Base-by-base conservation (phyloP, 768 basidiomycete genomes). In the Suillus weaverae region DNA sequence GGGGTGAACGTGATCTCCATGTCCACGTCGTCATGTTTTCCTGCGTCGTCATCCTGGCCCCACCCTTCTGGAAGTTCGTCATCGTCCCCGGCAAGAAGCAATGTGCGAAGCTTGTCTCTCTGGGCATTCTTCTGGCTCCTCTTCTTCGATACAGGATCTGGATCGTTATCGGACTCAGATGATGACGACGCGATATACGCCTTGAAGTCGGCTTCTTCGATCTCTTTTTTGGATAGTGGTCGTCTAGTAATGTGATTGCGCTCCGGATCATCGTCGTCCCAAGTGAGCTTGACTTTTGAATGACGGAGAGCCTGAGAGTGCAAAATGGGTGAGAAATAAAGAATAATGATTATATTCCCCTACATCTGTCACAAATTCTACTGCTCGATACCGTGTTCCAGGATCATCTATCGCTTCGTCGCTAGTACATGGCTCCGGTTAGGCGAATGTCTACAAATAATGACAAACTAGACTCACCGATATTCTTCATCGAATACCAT, bases 1-100 rank as follows among this genome's bases (percentile, higher is more conserved):
- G 97, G 94, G 18, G 86, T 89, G 76, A 99, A 99, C 0, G 97
- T 98, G 71, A 99, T 91, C 78, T 98, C 90, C 92, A 99, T 92
- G 64, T 95, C 94, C 10, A 89, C 84, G 69, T 89, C 87, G 51
- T 77, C 60, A 3, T 44, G 38, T 38, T 73, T 69, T 48, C 66
- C 59, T 35, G 71, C 73, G 36, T 74, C 80, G 3, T 76, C 78
- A 32, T 80, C 79, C 53, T 73, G 76, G 46, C 86, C 86, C 94
- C 95, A 95, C 11, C 94, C 93, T 71, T 97, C 95, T 1, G 93
- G 93, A 62, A 94, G 74, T 26, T 84, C 85, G 38, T 90, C 85
- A 8, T 87, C 83, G 35, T 82, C 84, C 14, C 86, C 86, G 3
- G 84, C 83, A 30, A 97, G 85, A 11, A 98, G 80, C 32, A 97